phyloP scores from a whole-genome alignment of 768 basidiomycete genomes.

The Clathrus columnatus region DNA sequence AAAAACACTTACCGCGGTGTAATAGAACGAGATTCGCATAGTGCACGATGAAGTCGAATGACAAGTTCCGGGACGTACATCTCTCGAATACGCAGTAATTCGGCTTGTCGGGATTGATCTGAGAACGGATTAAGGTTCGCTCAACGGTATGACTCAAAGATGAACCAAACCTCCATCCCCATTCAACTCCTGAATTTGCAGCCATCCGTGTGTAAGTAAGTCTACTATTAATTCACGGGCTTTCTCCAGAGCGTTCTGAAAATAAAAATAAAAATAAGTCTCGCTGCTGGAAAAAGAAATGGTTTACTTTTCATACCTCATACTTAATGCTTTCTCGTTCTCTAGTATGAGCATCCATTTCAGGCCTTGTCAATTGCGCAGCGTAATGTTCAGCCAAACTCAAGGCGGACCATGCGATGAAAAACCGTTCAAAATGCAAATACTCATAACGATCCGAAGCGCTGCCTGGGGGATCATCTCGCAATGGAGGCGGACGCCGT shows the following conservation, averaged over 20 bases:
- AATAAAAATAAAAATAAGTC: not conserved
- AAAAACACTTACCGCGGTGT: slow-evolving; percentile 52
- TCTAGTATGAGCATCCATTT: slow-evolving; percentile 4
- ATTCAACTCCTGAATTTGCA: slow-evolving; percentile 40
- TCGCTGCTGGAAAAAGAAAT: not conserved
- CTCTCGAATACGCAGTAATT: slow-evolving; percentile 69
- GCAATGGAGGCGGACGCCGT: not conserved
- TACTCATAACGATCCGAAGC: slow-evolving; percentile 25
- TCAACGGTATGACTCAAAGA: too few species aligned
- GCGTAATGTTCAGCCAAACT: slow-evolving; percentile 10
- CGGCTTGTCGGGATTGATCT: not conserved
- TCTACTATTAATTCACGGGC: slow-evolving; percentile 58
- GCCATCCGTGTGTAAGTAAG: slow-evolving; percentile 71
- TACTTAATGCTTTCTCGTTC: slow-evolving; percentile 9
- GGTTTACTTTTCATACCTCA: slow-evolving; percentile 3
- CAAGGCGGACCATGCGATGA: slow-evolving; percentile 47
- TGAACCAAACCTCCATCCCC: slow-evolving; percentile 23
- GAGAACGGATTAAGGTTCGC: not conserved
- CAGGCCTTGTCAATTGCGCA: slow-evolving; percentile 8
- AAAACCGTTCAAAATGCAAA: slow-evolving; percentile 73
- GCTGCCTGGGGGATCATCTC: slow-evolving; percentile 5
- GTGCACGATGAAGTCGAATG: slow-evolving; percentile 67
- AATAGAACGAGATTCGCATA: slow-evolving; percentile 53
- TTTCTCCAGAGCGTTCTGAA: slow-evolving; percentile 47
- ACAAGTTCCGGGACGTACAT: slow-evolving; percentile 87